phyloP scores from a whole-genome alignment of 2,329 filamentous ascomycete genomes.

The Venturia carpophila region DNA sequence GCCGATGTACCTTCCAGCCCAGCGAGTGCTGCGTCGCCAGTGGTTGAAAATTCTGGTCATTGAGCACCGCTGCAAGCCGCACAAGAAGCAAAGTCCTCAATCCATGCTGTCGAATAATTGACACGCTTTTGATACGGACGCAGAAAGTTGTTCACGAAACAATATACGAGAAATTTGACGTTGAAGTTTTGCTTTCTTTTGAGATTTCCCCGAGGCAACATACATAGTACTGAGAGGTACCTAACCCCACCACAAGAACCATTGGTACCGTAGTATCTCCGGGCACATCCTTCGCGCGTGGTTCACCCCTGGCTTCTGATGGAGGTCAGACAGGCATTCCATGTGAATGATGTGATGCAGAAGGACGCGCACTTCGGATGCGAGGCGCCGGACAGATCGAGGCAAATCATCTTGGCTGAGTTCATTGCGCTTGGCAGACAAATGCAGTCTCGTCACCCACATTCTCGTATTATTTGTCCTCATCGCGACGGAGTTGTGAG shows the following conservation, averaged over 20 bases:
- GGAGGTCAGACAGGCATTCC: not conserved
- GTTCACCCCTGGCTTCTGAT: not conserved
- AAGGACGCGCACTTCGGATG: not conserved
- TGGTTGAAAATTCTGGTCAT: not conserved
- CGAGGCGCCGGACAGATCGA: not conserved
- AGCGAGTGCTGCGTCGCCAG: not conserved
- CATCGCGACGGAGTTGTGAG: not conserved
- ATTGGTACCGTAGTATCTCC: not conserved
- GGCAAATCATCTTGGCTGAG: conserved; percentile 10
- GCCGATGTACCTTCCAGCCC: not conserved
- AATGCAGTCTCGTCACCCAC: not conserved
- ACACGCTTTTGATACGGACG: not conserved
- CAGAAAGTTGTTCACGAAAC: not conserved
- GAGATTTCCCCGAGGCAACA: not conserved
- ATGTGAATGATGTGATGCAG: not conserved
- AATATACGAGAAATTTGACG: not conserved
- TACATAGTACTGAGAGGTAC: not conserved
- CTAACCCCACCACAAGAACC: too few species aligned
- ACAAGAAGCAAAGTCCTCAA: not conserved
- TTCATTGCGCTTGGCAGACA: not conserved
- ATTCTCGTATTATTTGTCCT: not conserved
- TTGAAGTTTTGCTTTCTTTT: not conserved
- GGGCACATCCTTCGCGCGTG: not conserved
- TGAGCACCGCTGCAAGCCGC: not conserved
- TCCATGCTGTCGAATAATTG: not conserved